Percentiles rank a stretch among this genome's conserved stretches.
phyloP scores from a whole-genome alignment of 257 asterid species.

The Gynochthodes officinalis region DNA sequence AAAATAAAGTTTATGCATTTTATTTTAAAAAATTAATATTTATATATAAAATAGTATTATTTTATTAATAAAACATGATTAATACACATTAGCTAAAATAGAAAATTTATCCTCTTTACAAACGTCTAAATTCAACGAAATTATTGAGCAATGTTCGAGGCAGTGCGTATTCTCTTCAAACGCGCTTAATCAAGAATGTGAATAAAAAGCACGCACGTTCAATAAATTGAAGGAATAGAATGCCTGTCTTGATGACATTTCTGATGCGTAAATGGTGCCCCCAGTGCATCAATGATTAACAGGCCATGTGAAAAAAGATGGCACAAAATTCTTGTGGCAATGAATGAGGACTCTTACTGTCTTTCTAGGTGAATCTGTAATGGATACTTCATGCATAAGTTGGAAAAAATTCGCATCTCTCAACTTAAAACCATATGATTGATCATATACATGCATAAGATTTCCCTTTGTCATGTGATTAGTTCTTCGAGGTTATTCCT shows the following conservation, averaged over 20 bases:
- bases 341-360: conserved; percentile 18
- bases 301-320: conserved; percentile 33
- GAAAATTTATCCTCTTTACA: too few species aligned
- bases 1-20: too few species aligned
- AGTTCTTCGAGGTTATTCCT: background rate
- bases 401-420: background rate
- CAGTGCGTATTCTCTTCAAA: background rate
- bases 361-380: background rate
- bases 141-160: too few species aligned
- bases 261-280: conserved; percentile 16
- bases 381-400: background rate
- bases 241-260: conserved; percentile 13
- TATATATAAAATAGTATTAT: too few species aligned
- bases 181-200: background rate
- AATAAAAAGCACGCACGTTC: conserved; percentile 20
- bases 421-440: background rate
- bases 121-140: background rate
- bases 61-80: too few species aligned
- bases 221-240: conserved; percentile 5
- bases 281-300: conserved; percentile 21
- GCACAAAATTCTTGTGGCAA: conserved; percentile 18
- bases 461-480: background rate
- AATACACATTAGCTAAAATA: too few species aligned
- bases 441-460: background rate
- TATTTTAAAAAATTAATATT: too few species aligned